Base-by-base conservation (phyloP, 2,329 filamentous ascomycete genomes). In the Cercospora zeae-maydis region DNA sequence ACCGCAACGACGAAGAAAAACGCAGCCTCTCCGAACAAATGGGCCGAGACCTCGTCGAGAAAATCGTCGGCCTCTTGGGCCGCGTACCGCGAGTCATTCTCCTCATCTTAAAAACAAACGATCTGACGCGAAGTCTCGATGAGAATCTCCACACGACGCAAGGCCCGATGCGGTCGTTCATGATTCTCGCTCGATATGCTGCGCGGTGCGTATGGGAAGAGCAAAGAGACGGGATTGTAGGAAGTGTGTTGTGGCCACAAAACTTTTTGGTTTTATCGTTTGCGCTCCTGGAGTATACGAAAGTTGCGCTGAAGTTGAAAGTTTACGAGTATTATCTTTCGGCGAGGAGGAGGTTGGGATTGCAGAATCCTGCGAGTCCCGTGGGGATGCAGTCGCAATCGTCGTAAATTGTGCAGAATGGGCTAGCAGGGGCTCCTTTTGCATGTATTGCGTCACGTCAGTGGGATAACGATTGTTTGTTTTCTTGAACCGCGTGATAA, bases 101-200 rank as follows among this genome's bases (percentile, higher is more conserved):
- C 11, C 82, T 99, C 30, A 98, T 99, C 69, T 83, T 99, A 66
- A 99, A 99, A 80, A 99, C 95, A 2, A 99, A 99, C 75, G 95
- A 99, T 78, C 81, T 99, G 39, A 99, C 95, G 14, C 87, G 95
- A 67, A 95, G 89, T 71, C 84, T 99, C 16, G 95, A 99, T 75
- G 95, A 99, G 80, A 93, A 89, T 73, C 81, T 96, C 37, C 89
- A 93, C 60, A 95, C 91, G 0, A 82, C 84, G 6, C 77, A 86
- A 70, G 86, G 86, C 0, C 85, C 86, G 0, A 78, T 86, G 54
- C 80, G 85, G 36, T 84, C 83, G 3, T 88, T 88, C 72, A 78
- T 88, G 66, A 88, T 88, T 63, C 82, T 88, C 27, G 86, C 86
- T 5, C 81, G 82, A 36, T 88, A 88, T 71, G 86, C 86, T 16